Evolutionary conservation across 2,329 filamentous ascomycete species (phyloP).

Genomic region (Fusarium sp.): DNA sequence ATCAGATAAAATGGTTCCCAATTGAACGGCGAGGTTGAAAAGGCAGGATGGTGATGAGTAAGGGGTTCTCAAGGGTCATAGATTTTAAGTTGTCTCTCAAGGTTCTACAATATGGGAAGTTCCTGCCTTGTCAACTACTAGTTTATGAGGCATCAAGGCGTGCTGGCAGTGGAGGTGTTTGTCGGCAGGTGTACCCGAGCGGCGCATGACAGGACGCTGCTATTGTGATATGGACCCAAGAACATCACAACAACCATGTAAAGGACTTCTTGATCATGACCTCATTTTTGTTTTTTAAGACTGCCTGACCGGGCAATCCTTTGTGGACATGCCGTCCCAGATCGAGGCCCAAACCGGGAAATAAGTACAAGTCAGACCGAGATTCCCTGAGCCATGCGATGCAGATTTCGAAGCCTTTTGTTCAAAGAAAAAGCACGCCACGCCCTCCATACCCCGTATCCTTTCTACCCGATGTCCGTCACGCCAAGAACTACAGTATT

Average conservation of each 20-base stretch:
- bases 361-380: slow-evolving; percentile 58
- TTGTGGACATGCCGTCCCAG: slow-evolving; percentile 54
- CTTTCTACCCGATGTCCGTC: slow-evolving; percentile 54
- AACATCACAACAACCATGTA: slow-evolving; percentile 2
- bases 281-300: slow-evolving; percentile 56
- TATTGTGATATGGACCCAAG: not conserved
- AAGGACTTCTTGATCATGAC: slow-evolving; percentile 54
- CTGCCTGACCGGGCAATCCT: slow-evolving; percentile 53
- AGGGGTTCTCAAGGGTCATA: not conserved
- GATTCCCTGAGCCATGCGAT: slow-evolving; percentile 59
- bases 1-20: not conserved
- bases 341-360: slow-evolving; percentile 56
- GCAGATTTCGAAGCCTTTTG: slow-evolving; percentile 55
- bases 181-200: slow-evolving; percentile 5
- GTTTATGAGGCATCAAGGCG: slow-evolving; percentile 16
- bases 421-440: slow-evolving; percentile 57
- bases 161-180: not conserved
- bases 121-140: slow-evolving; percentile 7
- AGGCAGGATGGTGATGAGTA: not conserved
- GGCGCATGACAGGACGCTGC: too few species aligned
- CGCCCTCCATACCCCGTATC: slow-evolving; percentile 55
- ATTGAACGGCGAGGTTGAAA: not conserved
- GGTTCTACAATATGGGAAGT: not conserved
- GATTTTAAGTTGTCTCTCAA: slow-evolving; percentile 3
- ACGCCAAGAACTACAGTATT: slow-evolving; percentile 47